Evolutionary conservation across 768 basidiomycete genomes (phyloP).

Genomic region (Astraeus odoratus): DNA sequence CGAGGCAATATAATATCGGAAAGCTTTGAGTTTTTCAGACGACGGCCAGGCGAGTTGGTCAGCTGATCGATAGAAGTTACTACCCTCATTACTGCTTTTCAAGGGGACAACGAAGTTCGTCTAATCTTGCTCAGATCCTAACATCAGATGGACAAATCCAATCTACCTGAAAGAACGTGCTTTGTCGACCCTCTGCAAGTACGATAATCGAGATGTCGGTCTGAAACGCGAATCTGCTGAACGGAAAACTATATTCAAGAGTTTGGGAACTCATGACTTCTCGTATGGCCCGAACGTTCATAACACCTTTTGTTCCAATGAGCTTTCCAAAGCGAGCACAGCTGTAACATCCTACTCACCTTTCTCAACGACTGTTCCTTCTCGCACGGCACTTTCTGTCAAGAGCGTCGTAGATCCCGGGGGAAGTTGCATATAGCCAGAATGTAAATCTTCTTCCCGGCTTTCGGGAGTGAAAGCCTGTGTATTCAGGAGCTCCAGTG

Average conservation of each 20-base stretch:
- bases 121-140: slow-evolving; percentile 29
- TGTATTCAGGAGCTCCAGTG: slow-evolving; percentile 55
- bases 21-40: slow-evolving; percentile 41
- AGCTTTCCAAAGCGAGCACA: background rate
- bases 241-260: slow-evolving; percentile 71
- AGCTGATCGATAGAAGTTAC: slow-evolving; percentile 42
- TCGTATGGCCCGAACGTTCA: slow-evolving; percentile 15
- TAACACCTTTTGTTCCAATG: background rate
- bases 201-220: slow-evolving; percentile 68
- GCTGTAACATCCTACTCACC: slow-evolving; percentile 19
- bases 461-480: slow-evolving; percentile 55
- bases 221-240: slow-evolving; percentile 61
- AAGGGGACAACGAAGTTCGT: slow-evolving; percentile 54
- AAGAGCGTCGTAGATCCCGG: slow-evolving; percentile 52
- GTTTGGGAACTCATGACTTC: slow-evolving; percentile 64
- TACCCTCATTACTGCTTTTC: slow-evolving; percentile 21
- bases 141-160: background rate
- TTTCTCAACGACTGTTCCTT: slow-evolving; percentile 57
- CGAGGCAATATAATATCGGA: slow-evolving; percentile 53
- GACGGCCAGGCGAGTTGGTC: slow-evolving; percentile 41
- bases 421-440: slow-evolving; percentile 70
- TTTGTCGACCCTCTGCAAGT: slow-evolving; percentile 57
- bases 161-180: slow-evolving; percentile 66
- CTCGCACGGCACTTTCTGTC: slow-evolving; percentile 59
- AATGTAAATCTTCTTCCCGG: slow-evolving; percentile 65